These are phyloP conservation scores for Ophiostoma novo-ulmi DNA, from an alignment of 2,329 filamentous ascomycete species.

Conservation along the genomic window DNA sequence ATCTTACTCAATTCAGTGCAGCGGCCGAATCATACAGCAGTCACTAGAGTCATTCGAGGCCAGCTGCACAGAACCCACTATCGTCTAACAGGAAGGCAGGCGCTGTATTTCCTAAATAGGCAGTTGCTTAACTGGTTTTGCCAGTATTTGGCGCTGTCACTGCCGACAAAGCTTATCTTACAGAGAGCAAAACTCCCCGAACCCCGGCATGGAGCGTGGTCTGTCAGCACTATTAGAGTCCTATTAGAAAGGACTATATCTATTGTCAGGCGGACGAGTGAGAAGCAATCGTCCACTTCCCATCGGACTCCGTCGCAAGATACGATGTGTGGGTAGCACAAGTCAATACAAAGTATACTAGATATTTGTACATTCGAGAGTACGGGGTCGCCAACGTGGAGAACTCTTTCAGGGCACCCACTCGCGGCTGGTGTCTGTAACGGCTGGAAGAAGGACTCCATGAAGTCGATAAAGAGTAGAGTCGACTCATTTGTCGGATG, in stretches of 20 bases:
- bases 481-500: no score
- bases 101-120: constrained; percentile 20
- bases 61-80: neutral
- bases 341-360: neutral
- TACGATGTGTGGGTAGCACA: neutral
- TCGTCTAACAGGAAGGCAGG: constrained; percentile 8
- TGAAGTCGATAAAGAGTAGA: neutral
- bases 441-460: neutral
- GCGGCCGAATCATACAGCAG: neutral
- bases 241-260: neutral
- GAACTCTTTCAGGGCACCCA: neutral
- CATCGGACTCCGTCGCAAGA: constrained; percentile 14
- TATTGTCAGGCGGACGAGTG: neutral
- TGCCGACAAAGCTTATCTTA: constrained; percentile 11
- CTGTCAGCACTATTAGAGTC: neutral
- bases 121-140: constrained; percentile 17
- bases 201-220: neutral
- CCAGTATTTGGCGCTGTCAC: neutral
- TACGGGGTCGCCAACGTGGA: no score
- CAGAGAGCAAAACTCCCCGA: neutral
- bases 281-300: constrained; percentile 7
- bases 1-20: neutral
- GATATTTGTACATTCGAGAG: no score
- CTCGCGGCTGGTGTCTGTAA: neutral
- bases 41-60: neutral